These are phyloP conservation scores for Talinum fruticosum DNA, from an alignment of 148 eudicot genomes.

Conservation along the genomic window DNA sequence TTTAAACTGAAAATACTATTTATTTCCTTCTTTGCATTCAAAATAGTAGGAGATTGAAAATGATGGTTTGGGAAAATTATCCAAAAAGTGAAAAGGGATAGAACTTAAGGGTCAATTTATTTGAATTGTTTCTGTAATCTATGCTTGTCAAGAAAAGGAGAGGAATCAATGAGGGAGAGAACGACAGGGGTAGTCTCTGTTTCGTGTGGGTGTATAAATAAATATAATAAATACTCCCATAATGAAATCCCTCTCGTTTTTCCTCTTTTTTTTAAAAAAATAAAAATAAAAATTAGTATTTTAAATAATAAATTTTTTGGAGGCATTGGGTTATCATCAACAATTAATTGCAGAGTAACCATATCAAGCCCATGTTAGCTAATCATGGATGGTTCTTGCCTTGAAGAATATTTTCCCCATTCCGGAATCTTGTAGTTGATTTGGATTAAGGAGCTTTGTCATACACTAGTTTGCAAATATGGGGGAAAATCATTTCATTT, in stretches of 20 bases:
- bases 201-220: conserved; percentile 36
- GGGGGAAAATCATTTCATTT: conserved; percentile 5
- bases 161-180: conserved; percentile 16
- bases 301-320: conserved; percentile 16
- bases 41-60: not conserved
- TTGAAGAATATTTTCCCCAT: conserved; percentile 38
- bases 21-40: not conserved
- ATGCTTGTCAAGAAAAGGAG: conserved; percentile 29
- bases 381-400: conserved; percentile 46
- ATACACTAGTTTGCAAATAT: conserved; percentile 25
- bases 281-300: conserved; percentile 16
- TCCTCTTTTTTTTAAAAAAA: no score
- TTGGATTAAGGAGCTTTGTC: conserved; percentile 34
- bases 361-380: conserved; percentile 39
- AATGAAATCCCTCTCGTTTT: not conserved
- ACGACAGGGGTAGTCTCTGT: conserved; percentile 19
- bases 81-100: conserved; percentile 13
- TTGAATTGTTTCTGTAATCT: conserved; percentile 29
- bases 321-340: conserved; percentile 18
- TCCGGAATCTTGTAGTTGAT: conserved; percentile 35
- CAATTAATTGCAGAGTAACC: conserved; percentile 26
- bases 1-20: no score
- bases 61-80: conserved; percentile 21
- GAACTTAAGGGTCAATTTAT: conserved; percentile 23
- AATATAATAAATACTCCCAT: no score